Base-by-base conservation (phyloP, 2,329 filamentous ascomycete species). In the Magnaporthiopsis poae region DNA sequence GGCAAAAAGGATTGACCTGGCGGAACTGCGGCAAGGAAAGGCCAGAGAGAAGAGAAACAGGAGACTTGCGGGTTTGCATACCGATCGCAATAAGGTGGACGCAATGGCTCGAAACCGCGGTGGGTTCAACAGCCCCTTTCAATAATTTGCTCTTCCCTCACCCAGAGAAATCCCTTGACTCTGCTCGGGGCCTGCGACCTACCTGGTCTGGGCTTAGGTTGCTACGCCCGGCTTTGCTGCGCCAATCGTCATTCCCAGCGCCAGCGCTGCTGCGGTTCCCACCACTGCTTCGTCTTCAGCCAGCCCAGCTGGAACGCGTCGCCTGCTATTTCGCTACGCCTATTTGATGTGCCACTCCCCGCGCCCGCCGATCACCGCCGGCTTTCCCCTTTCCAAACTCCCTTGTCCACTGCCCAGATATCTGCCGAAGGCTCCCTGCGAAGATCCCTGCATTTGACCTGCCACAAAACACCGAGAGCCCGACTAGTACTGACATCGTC, bases 81-180 rank as follows among this genome's bases (percentile, higher is more conserved):
- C 25, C 60, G 60, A 25, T 25, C 12, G 25, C 61, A 62, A 36
- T 21, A 35, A 21, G 25, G 61, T 25, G 9, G 61, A 62, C 61
- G 27, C 61, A 62, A 62, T 62, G 61, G 61, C 61, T 62, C 61
- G 61, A 33, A 62, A 62, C 21, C 61, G 61, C 33, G 61, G 61
- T 62, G 61, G 33, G 61, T 62, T 62, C 60, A 29, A 61, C 21
- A 56, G 46, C 46, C 46, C 46, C 46, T 56, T 56, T 56, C 46
- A 56, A 56, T 56, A 56, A 56, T 56, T 56, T 56, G 21, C 46
- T 11, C 46, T 5, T 56, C 46, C 46, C 46, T 56, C 46, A 7
- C 18, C 18, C 46, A 21, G 46, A 56, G 46, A 56, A 56, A n/a
- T 8, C 46, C 46, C 46, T 56, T 56, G 46, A 21, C 46, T 21